Conservation (phyloP, 441 rosid genomes). For the Corymbia calophylla region DNA sequence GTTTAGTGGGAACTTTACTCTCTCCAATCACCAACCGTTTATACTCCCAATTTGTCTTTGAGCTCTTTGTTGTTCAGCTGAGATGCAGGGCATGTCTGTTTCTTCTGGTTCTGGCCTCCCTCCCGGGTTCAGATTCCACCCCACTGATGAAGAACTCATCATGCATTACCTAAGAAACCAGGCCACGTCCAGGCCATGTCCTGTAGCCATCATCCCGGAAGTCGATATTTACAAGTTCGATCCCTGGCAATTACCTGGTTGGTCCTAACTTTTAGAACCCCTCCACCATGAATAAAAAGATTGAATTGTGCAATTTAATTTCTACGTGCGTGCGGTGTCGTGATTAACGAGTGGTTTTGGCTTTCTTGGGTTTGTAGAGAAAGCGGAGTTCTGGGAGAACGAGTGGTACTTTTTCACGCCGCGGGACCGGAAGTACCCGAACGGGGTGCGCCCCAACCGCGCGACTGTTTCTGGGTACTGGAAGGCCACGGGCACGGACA, state of each 20-base stretch:
- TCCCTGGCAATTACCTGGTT: conserved; percentile 95
- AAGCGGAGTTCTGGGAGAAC: conserved; percentile 73
- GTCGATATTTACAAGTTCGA: conserved; percentile 89
- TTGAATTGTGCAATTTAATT: neutral
- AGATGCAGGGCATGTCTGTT: conserved; percentile 18
- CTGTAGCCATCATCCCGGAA: conserved; percentile 77
- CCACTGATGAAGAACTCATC: conserved; percentile 87
- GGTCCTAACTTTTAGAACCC: neutral
- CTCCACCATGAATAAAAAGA: neutral
- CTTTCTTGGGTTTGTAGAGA: conserved; percentile 27
- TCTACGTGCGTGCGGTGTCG: neutral
- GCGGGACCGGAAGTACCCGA: conserved; percentile 81
- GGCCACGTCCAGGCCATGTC: conserved; percentile 64
- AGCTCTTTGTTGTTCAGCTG: neutral
- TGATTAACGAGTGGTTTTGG: neutral
- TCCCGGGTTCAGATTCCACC: conserved; percentile 92
- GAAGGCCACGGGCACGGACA: conserved; percentile 96
- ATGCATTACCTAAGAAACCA: conserved; percentile 71
- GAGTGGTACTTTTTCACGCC: conserved; percentile 93
- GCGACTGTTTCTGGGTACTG: conserved; percentile 87
- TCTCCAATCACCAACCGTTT: neutral
- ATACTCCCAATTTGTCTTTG: neutral
- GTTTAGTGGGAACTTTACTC: neutral
- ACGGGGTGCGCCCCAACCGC: conserved; percentile 77
- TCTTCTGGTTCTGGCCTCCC: conserved; percentile 32